Evolutionary conservation across 129 eudicot genomes (phyloP), one percentile per base, ranked within the genome.

Genomic region (Smallanthus sonchifolius): DNA sequence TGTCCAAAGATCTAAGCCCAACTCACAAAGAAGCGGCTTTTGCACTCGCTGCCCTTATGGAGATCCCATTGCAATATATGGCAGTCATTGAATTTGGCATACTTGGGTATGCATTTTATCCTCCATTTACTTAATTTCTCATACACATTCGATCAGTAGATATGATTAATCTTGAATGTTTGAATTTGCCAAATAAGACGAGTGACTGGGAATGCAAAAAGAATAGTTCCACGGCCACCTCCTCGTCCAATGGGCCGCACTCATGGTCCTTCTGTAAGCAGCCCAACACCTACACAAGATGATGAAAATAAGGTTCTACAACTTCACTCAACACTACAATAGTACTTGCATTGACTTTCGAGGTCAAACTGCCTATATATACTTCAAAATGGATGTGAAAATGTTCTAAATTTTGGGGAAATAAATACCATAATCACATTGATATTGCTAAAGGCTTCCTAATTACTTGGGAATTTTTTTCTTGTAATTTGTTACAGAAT

Each of bases 21-120:
- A 4, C 87, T 34, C 68, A 56, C 63, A 90, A 83, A 82, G 96
- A 90, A 86, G 74, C 96, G 60, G 90, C 96, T 36, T 90, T 90
- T 62, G 96, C 96, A 71, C 88, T 90, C 52, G 92, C 96, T 59
- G 92, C 96, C 45, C 89, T 90, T 16, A 90, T 90, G 96, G 96
- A 90, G 83, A 83, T 90, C 32, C 96, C 96, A 7, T 77, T 81
- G 79, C 96, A 90, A 69, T 90, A 90, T 73, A 49, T 52, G 54
- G 96, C 90, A 65, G 62, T 88, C 9, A 70, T 8, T 4, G 92
- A 90, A 49, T 73, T 87, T 68, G 86, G 88, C 74, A 55, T 90
- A 76, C 83, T 90, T 24, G 96, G 96, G 96, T 89, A 89, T 15
- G 85, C 24, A 28, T 44, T 72, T 44, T 62, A 66, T 61, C n/a